Conservation (phyloP, 2,329 filamentous ascomycete species). For the Aureobasidium sp. region DNA sequence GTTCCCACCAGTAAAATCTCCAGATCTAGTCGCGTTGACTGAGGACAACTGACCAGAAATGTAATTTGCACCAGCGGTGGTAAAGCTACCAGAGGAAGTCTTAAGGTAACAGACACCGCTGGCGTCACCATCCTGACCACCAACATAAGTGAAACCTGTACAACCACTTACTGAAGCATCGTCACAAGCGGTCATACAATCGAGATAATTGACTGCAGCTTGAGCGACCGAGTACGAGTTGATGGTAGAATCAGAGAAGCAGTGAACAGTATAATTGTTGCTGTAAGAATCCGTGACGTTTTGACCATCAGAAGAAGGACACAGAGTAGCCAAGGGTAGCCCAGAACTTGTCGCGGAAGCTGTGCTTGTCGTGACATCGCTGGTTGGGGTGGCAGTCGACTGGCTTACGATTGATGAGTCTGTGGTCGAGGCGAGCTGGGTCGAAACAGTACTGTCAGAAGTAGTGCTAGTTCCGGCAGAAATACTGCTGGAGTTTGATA, state of each 20-base stretch:
- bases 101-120: slow-evolving; percentile 31
- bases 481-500: neutral
- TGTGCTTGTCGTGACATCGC: neutral
- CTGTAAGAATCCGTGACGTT: neutral
- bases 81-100: slow-evolving; percentile 18
- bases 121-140: neutral
- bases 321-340: slow-evolving; percentile 24
- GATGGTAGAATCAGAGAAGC: slow-evolving; percentile 21
- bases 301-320: slow-evolving; percentile 14
- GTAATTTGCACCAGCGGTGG: slow-evolving; percentile 21
- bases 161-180: slow-evolving; percentile 17
- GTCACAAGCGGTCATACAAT: slow-evolving; percentile 25
- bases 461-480: neutral
- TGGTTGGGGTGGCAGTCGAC: neutral
- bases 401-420: neutral
- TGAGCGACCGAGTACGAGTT: slow-evolving; percentile 20
- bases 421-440: neutral
- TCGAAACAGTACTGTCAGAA: neutral
- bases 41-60: slow-evolving; percentile 19
- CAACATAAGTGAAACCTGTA: slow-evolving; percentile 24
- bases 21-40: neutral
- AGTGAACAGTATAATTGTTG: slow-evolving; percentile 19
- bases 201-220: slow-evolving; percentile 22
- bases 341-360: neutral
- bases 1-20: neutral